Percentiles rank a stretch among this genome's conserved stretches.
These are phyloP conservation scores for Tolypocladium ovalisporum DNA, from an alignment of 2,329 filamentous ascomycete genomes.

Conservation along the genomic window DNA sequence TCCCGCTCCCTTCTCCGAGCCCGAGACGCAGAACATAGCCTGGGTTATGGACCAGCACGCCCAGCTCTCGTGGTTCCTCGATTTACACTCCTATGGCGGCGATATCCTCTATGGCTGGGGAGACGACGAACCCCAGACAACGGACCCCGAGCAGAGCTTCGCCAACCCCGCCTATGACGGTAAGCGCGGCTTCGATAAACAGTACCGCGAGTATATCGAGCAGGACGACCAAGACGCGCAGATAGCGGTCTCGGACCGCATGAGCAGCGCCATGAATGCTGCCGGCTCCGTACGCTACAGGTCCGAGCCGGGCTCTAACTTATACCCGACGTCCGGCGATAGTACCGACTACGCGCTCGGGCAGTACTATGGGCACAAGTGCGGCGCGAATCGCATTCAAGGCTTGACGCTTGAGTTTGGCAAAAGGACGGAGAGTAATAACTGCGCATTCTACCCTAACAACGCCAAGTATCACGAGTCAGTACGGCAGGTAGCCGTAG, in stretches of 20 bases:
- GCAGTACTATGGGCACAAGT: slow-evolving; percentile 24
- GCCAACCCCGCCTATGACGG: slow-evolving; percentile 39
- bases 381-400: slow-evolving; percentile 25
- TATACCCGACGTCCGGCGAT: slow-evolving; percentile 35
- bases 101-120: slow-evolving; percentile 46
- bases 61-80: slow-evolving; percentile 44
- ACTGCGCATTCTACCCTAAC: slow-evolving; percentile 34
- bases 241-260: slow-evolving; percentile 18
- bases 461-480: slow-evolving; percentile 28
- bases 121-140: slow-evolving; percentile 39
- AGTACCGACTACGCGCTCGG: slow-evolving; percentile 36
- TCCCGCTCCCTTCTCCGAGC: slow-evolving; percentile 39
- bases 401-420: slow-evolving; percentile 38
- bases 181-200: slow-evolving; percentile 31
- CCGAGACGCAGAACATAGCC: slow-evolving; percentile 43
- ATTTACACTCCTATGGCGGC: slow-evolving; percentile 44
- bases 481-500: slow-evolving; percentile 32
- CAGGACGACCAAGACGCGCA: slow-evolving; percentile 21
- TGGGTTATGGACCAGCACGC: slow-evolving; percentile 39
- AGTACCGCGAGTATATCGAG: slow-evolving; percentile 35
- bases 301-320: slow-evolving; percentile 24
- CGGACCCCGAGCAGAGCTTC: slow-evolving; percentile 36
- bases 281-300: slow-evolving; percentile 25
- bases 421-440: slow-evolving; percentile 3
- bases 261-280: slow-evolving; percentile 26